These are phyloP conservation scores for Suillus spraguei DNA, from an alignment of 768 basidiomycete species.

Conservation along the genomic window DNA sequence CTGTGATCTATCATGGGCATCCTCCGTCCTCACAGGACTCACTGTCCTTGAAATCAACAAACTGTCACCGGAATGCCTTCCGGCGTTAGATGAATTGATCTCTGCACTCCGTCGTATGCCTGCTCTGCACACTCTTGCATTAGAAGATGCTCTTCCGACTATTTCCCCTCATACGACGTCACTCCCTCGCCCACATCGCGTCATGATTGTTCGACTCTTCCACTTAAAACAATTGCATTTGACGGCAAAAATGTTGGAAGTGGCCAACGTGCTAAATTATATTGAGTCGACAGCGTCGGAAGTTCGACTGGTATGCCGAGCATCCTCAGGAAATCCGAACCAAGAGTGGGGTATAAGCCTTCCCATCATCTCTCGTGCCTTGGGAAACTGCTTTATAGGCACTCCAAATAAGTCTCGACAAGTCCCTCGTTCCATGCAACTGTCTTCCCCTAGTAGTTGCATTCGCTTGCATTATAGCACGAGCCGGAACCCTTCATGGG, in stretches of 20 bases:
- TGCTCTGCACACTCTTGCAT: constrained; percentile 33
- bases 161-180: background rate
- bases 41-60: constrained; percentile 40
- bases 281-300: background rate
- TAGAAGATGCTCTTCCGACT: constrained; percentile 38
- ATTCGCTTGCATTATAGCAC: constrained; percentile 4
- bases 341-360: background rate
- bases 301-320: background rate
- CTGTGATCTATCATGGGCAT: constrained; percentile 40
- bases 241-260: background rate
- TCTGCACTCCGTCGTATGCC: constrained; percentile 38
- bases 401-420: background rate
- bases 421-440: background rate
- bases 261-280: background rate
- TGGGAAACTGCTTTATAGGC: background rate
- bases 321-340: background rate
- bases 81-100: constrained; percentile 35
- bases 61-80: constrained; percentile 27
- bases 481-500: background rate
- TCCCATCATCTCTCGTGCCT: background rate
- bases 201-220: constrained; percentile 1
- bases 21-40: constrained; percentile 36
- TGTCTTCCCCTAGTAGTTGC: background rate
- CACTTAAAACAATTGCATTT: background rate
- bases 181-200: background rate